Conservation (phyloP, 139 green algal species). For the Pleodorina starrii region DNA sequence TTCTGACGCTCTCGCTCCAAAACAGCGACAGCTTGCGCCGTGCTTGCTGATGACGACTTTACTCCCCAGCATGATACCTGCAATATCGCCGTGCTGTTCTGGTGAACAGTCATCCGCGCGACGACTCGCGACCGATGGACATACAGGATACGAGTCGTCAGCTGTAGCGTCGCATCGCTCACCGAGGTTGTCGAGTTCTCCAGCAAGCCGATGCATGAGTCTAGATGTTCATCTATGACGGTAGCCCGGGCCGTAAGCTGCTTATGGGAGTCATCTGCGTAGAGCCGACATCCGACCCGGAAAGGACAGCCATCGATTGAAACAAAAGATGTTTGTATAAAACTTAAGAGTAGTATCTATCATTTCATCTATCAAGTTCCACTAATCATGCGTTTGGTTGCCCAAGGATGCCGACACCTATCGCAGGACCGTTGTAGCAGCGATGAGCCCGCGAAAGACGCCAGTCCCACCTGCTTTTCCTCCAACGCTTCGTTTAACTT, state of each 20-base stretch:
- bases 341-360: too few species aligned
- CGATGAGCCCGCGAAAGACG: too few species aligned
- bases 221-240: not conserved
- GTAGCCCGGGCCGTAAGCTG: not conserved
- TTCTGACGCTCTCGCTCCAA: not conserved
- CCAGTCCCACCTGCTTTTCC: slow-evolving; percentile 3
- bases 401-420: too few species aligned
- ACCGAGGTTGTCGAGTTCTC: not conserved
- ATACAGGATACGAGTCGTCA: not conserved
- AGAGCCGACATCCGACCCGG: not conserved
- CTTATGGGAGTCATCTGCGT: not conserved
- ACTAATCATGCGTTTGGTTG: too few species aligned
- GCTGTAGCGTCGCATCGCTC: not conserved
- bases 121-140: too few species aligned
- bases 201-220: not conserved
- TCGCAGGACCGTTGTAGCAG: too few species aligned
- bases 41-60: not conserved
- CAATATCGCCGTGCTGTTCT: not conserved
- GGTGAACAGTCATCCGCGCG: too few species aligned
- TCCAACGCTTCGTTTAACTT: not conserved
- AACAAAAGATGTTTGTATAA: too few species aligned
- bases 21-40: not conserved
- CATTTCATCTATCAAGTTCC: too few species aligned
- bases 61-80: not conserved
- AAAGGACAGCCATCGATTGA: not conserved